phyloP scores from a whole-genome alignment of 148 eudicot genomes.

The Drosera capensis region DNA sequence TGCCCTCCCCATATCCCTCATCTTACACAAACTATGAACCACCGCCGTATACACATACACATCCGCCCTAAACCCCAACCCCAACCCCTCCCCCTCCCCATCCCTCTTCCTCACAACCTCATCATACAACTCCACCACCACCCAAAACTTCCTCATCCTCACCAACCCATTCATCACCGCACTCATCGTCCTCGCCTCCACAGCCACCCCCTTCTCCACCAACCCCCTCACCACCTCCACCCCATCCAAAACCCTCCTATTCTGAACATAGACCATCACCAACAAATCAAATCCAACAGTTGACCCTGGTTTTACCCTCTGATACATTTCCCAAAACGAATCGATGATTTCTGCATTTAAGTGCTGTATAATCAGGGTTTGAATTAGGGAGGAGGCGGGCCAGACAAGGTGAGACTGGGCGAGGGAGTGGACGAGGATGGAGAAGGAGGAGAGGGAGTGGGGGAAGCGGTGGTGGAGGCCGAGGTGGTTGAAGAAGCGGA shows the following conservation, averaged over 20 bases:
- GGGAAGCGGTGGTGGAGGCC: slow-evolving; percentile 5
- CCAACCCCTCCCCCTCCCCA: no score
- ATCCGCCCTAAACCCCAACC: slow-evolving; percentile 42
- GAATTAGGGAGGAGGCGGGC: slow-evolving; percentile 10
- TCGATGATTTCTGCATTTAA: slow-evolving; percentile 24
- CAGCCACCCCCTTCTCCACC: slow-evolving; percentile 23
- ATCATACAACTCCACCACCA: slow-evolving; percentile 36
- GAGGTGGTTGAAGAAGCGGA: slow-evolving; percentile 3
- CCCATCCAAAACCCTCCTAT: slow-evolving; percentile 23
- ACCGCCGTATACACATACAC: slow-evolving; percentile 46
- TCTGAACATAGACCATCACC: slow-evolving; percentile 35
- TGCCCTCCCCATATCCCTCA: slow-evolving; percentile 45
- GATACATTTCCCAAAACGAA: slow-evolving; percentile 15
- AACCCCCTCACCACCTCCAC: slow-evolving; percentile 31
- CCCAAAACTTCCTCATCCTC: slow-evolving; percentile 24
- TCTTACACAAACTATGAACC: slow-evolving; percentile 58
- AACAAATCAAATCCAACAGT: slow-evolving; percentile 50
- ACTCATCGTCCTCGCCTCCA: slow-evolving; percentile 63
- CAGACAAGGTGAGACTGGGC: not conserved
- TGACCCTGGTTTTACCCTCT: slow-evolving; percentile 14
- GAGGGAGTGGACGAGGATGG: slow-evolving; percentile 6
- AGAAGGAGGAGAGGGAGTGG: slow-evolving; percentile 2
- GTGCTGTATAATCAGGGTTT: no score
- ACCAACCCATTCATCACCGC: slow-evolving; percentile 54
- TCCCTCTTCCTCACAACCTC: slow-evolving; percentile 13